Evolutionary conservation across 2,329 filamentous ascomycete genomes (phyloP).

Genomic region (Ceratocystis cacaofunesta): DNA sequence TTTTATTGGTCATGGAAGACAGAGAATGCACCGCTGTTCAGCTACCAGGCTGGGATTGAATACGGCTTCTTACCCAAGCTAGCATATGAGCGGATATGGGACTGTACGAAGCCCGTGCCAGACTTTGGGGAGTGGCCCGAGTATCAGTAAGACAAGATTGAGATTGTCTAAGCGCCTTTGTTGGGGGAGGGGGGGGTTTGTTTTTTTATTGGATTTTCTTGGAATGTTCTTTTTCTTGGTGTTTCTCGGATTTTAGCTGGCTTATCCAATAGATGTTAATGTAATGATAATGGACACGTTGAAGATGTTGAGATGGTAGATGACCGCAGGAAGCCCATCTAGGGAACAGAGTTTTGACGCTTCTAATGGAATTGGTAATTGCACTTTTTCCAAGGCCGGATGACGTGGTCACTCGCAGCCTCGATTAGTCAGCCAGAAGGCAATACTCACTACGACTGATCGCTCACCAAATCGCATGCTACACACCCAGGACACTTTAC

Average conservation of each 20-base stretch:
- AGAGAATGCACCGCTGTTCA: slow-evolving; percentile 60
- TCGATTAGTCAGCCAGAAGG: too few relatives aligned
- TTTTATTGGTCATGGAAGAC: slow-evolving; percentile 76
- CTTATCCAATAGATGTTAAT: not conserved
- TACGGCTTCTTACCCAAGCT: slow-evolving; percentile 47
- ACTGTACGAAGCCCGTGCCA: slow-evolving; percentile 27
- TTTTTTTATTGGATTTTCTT: too few relatives aligned
- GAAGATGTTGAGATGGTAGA: not conserved
- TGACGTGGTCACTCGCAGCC: too few relatives aligned
- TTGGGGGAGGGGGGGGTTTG: not conserved
- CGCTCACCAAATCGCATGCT: not conserved
- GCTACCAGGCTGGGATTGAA: slow-evolving; percentile 46
- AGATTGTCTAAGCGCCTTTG: not conserved
- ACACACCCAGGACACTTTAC: not conserved
- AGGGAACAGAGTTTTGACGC: too few relatives aligned
- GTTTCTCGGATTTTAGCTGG: not conserved
- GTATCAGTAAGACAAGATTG: slow-evolving; percentile 8
- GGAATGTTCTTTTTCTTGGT: not conserved
- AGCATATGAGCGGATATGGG: slow-evolving; percentile 39
- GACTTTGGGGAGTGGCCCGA: slow-evolving; percentile 23
- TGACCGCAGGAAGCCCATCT: not conserved
- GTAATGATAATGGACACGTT: not conserved
- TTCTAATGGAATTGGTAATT: too few relatives aligned
- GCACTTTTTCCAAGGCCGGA: too few relatives aligned
- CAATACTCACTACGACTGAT: not conserved